A percentile compares a stretch with the other conserved stretches of the same genome.
These are phyloP conservation scores for Salvia rosmarinus DNA, from an alignment of 257 asterid genomes.

Conservation along the genomic window DNA sequence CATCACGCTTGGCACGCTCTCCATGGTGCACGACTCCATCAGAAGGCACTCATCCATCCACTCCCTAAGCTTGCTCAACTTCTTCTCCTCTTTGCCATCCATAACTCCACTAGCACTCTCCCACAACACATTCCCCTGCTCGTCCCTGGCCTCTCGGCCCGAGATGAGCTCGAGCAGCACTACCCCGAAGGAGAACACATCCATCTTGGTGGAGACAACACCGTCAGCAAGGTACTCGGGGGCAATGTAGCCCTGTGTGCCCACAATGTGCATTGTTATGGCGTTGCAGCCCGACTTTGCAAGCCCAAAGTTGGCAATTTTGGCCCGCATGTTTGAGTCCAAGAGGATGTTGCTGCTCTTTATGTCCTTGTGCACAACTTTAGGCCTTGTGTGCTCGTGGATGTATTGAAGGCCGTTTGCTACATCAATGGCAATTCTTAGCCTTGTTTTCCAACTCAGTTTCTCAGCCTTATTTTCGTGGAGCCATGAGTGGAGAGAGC, in stretches of 20 bases:
- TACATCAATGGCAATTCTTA: slow-evolving; percentile 72
- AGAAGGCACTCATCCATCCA: slow-evolving; percentile 69
- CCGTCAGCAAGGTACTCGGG: slow-evolving; percentile 85
- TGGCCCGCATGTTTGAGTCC: slow-evolving; percentile 89
- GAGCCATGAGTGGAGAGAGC: slow-evolving; percentile 81
- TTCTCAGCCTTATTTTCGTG: slow-evolving; percentile 54
- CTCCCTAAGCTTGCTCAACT: slow-evolving; percentile 49
- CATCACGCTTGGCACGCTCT: slow-evolving; percentile 64
- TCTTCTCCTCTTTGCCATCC: slow-evolving; percentile 60
- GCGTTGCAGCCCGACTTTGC: slow-evolving; percentile 95
- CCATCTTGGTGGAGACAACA: slow-evolving; percentile 83
- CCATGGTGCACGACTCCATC: slow-evolving; percentile 53
- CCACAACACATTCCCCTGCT: slow-evolving; percentile 70
- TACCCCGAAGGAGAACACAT: slow-evolving; percentile 85
- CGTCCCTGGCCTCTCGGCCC: slow-evolving; percentile 68
- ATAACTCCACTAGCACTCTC: slow-evolving; percentile 40
- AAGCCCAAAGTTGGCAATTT: slow-evolving; percentile 88
- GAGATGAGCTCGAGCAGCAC: slow-evolving; percentile 85
- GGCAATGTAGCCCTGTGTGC: slow-evolving; percentile 91
- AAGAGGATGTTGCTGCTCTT: slow-evolving; percentile 89
- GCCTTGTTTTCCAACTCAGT: slow-evolving; percentile 74
- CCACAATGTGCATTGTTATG: slow-evolving; percentile 95
- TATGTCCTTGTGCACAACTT: slow-evolving; percentile 92
- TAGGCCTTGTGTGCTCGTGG: slow-evolving; percentile 95
- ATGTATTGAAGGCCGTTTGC: slow-evolving; percentile 95